Evolutionary conservation across 2,329 filamentous ascomycete species (phyloP).

Genomic region (Pseudophaeomoniella oleicola): DNA sequence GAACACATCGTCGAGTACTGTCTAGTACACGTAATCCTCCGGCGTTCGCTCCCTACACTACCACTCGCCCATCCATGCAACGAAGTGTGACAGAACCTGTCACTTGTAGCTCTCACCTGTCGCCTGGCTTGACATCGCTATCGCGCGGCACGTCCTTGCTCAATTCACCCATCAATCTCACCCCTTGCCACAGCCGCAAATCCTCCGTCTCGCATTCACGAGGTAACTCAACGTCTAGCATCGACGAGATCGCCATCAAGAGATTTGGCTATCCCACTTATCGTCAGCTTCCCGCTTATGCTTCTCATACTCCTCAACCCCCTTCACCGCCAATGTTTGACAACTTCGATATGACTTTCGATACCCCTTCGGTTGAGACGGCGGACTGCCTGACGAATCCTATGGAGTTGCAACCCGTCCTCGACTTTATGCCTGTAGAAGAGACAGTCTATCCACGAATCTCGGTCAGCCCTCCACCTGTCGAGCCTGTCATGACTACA

Average conservation of each 20-base stretch:
- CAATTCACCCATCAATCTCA: conserved; percentile 49
- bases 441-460: conserved; percentile 14
- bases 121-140: conserved; percentile 25
- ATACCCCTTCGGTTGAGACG: conserved; percentile 24
- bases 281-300: conserved; percentile 52
- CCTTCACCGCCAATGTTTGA: conserved; percentile 19
- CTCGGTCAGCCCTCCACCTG: conserved; percentile 8
- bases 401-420: not conserved
- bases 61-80: conserved; percentile 26
- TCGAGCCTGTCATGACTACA: conserved; percentile 30
- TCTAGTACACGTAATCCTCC: conserved; percentile 38
- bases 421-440: not conserved
- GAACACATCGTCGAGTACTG: conserved; percentile 34
- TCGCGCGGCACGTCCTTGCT: conserved; percentile 31
- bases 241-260: conserved; percentile 51
- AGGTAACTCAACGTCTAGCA: conserved; percentile 51
- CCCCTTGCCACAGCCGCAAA: conserved; percentile 25
- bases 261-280: conserved; percentile 77
- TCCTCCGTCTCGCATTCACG: conserved; percentile 32
- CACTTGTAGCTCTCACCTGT: conserved; percentile 28
- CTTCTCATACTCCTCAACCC: conserved; percentile 28
- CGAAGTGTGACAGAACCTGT: conserved; percentile 30
- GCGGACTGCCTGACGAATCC: not conserved
- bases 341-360: conserved; percentile 11
- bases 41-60: conserved; percentile 35